Base-by-base conservation (phyloP, 192 early-diverging fungal genomes). In the Umbelopsis isabellina region DNA sequence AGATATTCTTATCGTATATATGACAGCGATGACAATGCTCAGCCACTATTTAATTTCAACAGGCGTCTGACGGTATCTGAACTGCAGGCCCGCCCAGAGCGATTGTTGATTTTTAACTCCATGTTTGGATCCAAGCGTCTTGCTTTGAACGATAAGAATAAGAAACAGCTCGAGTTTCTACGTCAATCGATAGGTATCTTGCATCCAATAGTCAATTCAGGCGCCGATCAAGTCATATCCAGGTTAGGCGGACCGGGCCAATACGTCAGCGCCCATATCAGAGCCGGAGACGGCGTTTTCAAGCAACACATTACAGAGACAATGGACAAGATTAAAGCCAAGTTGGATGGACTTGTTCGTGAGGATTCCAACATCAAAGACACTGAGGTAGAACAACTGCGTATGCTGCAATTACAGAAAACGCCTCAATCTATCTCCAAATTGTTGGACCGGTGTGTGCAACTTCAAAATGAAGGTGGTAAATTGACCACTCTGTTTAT, bases 61-160 rank as follows among this genome's bases (percentile, higher is more conserved):
- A 67, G 68, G 67, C 76, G 74, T 68, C 35, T 75, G 11, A 51
- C 67, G 58, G 67, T 87, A 33, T 75, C 81, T 2, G 78, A 81
- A 46, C 35, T 87, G 7, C 46, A 69, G 4, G 30, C 65, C 2
- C 46, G 81, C 9, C 75, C 79, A 2, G 83, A 87, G 30, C 53
- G 68, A 20, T n/a, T 87, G 47, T 74, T 84, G 4, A 69, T 78
- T 22, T 78, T 87, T 49, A 83, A 82, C 2, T 84, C 85, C 1
- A 69, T 84, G 13, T 84, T 83, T 68, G 78, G 80, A 15, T 73
- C 81, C 7, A 73, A 69, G 3, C 69, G 85, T 2, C 53, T 87
- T 13, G 74, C 74, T n/a, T 70, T 82, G 16, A 72, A 81, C n/a
- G 52, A 74, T 8, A 47, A 76, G 15, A 64, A 70, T 11, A 76